phyloP scores from a whole-genome alignment of 2,329 filamentous ascomycete genomes.

The Tolypocladium tropicale region DNA sequence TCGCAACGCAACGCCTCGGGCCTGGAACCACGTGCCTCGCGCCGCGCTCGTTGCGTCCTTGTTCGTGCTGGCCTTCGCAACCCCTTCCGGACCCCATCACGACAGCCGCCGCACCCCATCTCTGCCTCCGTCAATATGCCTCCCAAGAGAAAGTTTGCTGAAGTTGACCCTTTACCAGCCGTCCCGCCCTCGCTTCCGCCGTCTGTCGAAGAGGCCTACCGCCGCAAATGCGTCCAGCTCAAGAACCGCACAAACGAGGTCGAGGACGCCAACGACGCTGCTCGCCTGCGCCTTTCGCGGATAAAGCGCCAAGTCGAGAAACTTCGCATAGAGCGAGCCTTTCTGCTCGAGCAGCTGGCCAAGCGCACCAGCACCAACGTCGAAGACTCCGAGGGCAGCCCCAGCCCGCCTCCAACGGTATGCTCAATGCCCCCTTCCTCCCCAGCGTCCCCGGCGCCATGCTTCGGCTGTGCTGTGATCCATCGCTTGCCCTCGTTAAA shows the following conservation, averaged over 20 bases:
- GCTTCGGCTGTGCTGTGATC: conserved; percentile 7
- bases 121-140: conserved; percentile 15
- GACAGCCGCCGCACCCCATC: neutral
- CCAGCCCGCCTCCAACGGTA: conserved; percentile 71
- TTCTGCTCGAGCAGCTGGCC: conserved; percentile 61
- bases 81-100: neutral
- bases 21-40: neutral
- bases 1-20: neutral
- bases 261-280: conserved; percentile 81
- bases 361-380: conserved; percentile 66
- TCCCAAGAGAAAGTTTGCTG: conserved; percentile 24
- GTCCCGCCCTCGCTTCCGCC: conserved; percentile 61
- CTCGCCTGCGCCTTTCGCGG: conserved; percentile 66
- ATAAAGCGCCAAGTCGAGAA: conserved; percentile 84
- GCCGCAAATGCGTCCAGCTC: conserved; percentile 90
- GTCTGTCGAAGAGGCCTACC: conserved; percentile 91
- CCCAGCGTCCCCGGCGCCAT: conserved; percentile 3
- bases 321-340: conserved; percentile 75
- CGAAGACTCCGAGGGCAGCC: conserved; percentile 69
- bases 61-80: neutral
- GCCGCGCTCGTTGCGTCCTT: neutral
- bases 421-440: conserved; percentile 12
- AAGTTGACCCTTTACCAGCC: conserved; percentile 28
- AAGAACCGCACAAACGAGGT: conserved; percentile 88
- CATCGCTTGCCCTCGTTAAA: conserved; percentile 8